Base-by-base conservation (phyloP, 306 rosid species). In the Quercus wislizeni region DNA sequence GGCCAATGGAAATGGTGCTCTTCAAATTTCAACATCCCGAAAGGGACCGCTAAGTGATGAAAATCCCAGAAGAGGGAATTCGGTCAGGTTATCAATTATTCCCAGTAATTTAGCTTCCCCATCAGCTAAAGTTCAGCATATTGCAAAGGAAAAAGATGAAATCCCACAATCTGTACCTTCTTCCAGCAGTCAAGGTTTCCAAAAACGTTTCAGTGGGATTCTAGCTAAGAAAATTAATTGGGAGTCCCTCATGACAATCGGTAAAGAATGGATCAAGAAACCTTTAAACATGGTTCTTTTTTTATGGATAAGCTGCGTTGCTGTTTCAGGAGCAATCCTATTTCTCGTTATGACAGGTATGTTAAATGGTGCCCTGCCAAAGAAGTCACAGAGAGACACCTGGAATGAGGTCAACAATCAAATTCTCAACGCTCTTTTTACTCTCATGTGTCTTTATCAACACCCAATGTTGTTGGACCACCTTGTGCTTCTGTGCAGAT, bases 341-440 rank as follows among this genome's bases (percentile, higher is more conserved):
- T 90, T 88, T 71, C 94, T 90, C 20, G 90, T 90, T 28, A 86
- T 88, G 86, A 87, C 91, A 69, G 88, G 92, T 76, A 88, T 88
- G 88, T 71, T 90, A 64, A 84, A 88, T 75, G 62, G 62, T 65
- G 31, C 80, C 79, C 86, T 90, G 41, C 77, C 84, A 1, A 77
- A 43, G 56, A 73, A 85, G 76, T 80, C 88, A 19, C 83, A 88
- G 62, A 83, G 89, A 52, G 69, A 90, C 62, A 21, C 67, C 69
- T 87, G 92, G 90, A 87, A 80, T 78, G 94, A 88, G 83, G 83
- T 80, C 78, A 87, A 88, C 78, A 90, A 88, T 78, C 91, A 88
- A 80, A 73, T 90, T 78, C 85, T 91, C 51, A 91, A 87, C 76
- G 94, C 92, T 62, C 89, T 88, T 49, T 88, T 87, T 56, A 91